phyloP scores from a whole-genome alignment of 306 rosid species.

The Fragaria vesca region DNA sequence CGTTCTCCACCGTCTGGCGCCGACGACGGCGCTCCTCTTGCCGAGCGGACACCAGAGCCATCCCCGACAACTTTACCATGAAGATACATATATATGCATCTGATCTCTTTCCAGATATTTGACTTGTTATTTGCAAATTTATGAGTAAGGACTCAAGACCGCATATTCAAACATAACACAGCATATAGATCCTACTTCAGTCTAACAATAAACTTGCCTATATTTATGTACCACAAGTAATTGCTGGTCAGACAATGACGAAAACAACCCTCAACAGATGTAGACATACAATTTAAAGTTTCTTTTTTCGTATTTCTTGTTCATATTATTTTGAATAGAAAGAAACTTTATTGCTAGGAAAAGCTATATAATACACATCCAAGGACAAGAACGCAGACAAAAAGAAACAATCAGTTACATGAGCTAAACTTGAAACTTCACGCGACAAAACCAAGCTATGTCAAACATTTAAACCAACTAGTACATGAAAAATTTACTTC shows the following conservation, averaged over 20 bases:
- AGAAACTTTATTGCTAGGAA: background rate
- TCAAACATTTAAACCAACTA: background rate
- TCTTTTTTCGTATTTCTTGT: too few relatives aligned
- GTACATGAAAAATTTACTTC: background rate
- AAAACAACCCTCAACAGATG: background rate
- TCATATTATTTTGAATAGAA: background rate
- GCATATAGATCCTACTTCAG: background rate
- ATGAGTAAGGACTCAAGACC: background rate
- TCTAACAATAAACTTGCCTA: background rate
- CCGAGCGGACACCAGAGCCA: too few relatives aligned
- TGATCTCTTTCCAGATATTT: background rate
- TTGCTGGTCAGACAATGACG: background rate
- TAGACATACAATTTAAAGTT: background rate
- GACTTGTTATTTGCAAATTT: background rate
- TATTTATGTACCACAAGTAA: background rate
- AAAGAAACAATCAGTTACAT: background rate
- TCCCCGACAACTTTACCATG: too few relatives aligned
- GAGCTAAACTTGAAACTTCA: conserved; percentile 1
- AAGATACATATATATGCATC: too few relatives aligned
- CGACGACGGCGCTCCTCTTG: too few relatives aligned
- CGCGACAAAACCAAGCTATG: background rate
- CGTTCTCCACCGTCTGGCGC: too few relatives aligned
- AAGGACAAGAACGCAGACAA: background rate
- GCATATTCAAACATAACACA: background rate
- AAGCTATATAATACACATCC: background rate